Conservation (phyloP, 257 asterid genomes). For the Solanum chiquidenum region DNA sequence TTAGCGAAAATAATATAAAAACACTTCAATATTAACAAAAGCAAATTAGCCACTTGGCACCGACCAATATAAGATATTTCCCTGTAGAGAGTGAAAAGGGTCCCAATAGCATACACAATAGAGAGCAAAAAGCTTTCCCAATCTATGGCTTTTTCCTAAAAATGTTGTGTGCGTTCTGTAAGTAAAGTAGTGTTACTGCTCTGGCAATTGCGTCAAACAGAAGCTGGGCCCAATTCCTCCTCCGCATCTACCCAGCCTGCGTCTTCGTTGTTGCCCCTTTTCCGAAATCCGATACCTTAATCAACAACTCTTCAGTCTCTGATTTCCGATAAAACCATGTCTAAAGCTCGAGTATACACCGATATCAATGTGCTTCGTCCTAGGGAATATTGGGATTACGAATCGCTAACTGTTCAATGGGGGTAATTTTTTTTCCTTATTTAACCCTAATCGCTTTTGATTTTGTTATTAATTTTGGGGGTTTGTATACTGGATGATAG, state of each 20-base stretch:
- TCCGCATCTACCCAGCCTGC: not conserved
- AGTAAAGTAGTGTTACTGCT: not conserved
- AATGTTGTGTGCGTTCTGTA: not conserved
- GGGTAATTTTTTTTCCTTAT: not conserved
- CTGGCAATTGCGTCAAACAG: not conserved
- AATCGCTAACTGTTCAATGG: slow-evolving; percentile 10
- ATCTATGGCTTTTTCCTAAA: not conserved
- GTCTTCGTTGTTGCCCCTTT: not conserved
- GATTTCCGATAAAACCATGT: not conserved
- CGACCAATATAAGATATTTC: not conserved
- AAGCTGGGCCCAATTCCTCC: not conserved
- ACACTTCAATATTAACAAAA: not conserved
- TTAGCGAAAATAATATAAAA: not conserved
- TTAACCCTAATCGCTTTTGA: not conserved
- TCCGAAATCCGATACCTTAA: not conserved
- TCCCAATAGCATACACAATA: not conserved
- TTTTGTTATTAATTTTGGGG: not conserved
- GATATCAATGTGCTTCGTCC: slow-evolving; percentile 8
- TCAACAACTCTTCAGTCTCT: not conserved
- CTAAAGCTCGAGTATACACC: slow-evolving; percentile 4
- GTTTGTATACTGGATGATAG: not conserved
- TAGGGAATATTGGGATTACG: slow-evolving; percentile 10
- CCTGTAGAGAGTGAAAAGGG: not conserved
- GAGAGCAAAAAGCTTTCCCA: not conserved
- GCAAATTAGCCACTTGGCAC: not conserved